phyloP scores from a whole-genome alignment of 129 eudicot species.

The Centaurea solstitialis region DNA sequence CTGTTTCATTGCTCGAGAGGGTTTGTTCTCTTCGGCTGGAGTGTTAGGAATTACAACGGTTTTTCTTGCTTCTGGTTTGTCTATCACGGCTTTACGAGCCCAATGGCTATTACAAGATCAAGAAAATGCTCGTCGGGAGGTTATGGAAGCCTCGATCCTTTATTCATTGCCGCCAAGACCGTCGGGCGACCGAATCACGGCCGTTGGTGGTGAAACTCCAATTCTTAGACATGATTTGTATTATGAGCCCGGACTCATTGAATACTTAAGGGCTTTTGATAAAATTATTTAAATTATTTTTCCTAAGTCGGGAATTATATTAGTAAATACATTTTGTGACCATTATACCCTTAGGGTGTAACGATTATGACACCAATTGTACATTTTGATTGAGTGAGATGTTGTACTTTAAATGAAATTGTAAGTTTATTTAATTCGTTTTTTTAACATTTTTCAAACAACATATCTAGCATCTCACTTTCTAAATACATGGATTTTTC shows the following conservation, averaged over 20 bases:
- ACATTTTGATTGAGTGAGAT: background rate
- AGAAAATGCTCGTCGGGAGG: constrained; percentile 43
- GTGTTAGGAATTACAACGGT: constrained; percentile 72
- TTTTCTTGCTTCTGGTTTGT: constrained; percentile 69
- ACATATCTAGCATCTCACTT: no score
- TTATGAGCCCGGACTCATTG: constrained; percentile 31
- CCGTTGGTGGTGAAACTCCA: constrained; percentile 43
- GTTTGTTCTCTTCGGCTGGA: constrained; percentile 87
- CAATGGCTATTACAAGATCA: constrained; percentile 49
- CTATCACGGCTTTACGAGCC: constrained; percentile 64
- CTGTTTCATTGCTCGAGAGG: constrained; percentile 60
- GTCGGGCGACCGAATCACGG: constrained; percentile 29
- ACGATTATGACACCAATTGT: background rate
- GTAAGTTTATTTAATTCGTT: background rate
- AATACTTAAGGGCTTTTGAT: constrained; percentile 54
- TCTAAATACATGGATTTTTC: no score
- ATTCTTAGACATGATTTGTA: constrained; percentile 36
- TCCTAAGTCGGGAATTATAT: background rate
- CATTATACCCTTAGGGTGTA: background rate
- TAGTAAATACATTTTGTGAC: constrained; percentile 1
- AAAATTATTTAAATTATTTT: constrained; percentile 31
- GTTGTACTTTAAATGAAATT: background rate
- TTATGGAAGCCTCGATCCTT: constrained; percentile 49
- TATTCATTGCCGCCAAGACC: constrained; percentile 66
- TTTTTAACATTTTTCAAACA: background rate